Evolutionary conservation across 257 asterid species (phyloP).

Genomic region (Solanum ossicruentum): DNA sequence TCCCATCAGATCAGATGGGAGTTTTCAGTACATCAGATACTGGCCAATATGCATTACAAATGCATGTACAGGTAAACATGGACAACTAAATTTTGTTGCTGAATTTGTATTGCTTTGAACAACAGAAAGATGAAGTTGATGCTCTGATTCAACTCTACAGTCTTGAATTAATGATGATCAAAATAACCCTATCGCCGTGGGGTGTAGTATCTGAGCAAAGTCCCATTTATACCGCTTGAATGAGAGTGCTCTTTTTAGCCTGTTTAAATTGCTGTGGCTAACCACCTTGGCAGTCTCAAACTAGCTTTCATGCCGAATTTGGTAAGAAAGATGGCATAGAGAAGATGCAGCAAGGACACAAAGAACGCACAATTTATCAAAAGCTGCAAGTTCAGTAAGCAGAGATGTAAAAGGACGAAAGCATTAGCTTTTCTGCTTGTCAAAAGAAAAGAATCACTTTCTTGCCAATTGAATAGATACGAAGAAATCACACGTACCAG

Average conservation of each 20-base stretch:
- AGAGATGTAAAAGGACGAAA: background rate
- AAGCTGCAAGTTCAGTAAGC: slow-evolving; percentile 41
- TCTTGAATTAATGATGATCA: background rate
- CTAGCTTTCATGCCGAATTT: slow-evolving; percentile 71
- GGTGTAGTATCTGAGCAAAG: background rate
- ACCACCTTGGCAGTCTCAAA: slow-evolving; percentile 76
- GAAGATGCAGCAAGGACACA: slow-evolving; percentile 70
- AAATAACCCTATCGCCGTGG: background rate
- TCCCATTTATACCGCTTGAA: background rate
- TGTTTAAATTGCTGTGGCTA: slow-evolving; percentile 41
- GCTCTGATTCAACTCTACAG: background rate
- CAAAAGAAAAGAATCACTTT: background rate
- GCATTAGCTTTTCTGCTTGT: background rate
- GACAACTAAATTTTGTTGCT: background rate
- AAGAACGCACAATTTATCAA: slow-evolving; percentile 58
- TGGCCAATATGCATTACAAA: background rate
- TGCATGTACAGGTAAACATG: background rate
- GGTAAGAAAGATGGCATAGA: slow-evolving; percentile 73
- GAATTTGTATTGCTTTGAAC: background rate
- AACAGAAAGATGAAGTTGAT: background rate
- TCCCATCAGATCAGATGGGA: background rate
- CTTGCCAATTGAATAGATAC: background rate
- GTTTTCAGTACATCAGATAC: background rate
- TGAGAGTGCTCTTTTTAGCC: background rate
- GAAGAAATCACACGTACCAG: slow-evolving; percentile 36